Base-by-base conservation (phyloP, 495 filamentous ascomycete genomes). In the Jackrogersella multiformis region DNA sequence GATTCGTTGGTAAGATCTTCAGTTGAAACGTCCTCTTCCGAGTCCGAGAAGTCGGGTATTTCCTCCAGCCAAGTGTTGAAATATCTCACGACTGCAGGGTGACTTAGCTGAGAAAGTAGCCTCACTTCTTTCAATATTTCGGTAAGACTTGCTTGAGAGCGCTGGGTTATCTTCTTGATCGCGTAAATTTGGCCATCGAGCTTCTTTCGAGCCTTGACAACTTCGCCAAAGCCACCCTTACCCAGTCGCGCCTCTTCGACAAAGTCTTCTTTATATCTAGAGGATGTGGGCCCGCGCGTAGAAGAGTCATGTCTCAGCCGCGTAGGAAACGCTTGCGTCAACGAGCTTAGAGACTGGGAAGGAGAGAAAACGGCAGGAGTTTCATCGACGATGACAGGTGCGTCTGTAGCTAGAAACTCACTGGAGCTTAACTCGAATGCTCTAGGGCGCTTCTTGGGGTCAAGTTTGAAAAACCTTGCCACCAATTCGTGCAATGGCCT, bases 41-140 rank as follows among this genome's bases (percentile, higher is more conserved):
- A 82, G 12, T 84, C 81, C 5, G 80, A 75, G 21, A 81, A 77
- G 57, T 93, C 85, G 53, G 71, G 62, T 34, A 81, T 64, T 64
- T 94, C 89, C 73, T 99, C 95, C 3, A 93, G 82, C 95, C 95
- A 98, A 1, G 96, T 93, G 20, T 93, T 92, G 74, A 92, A 97
- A 72, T 98, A 99, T 18, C 96, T 86, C 32, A 99, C 95, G 15
- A 99, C 95, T 68, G 95, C 92, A 3, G 94, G 93, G 80, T 99
- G 93, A 77, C 96, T 98, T 66, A 99, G 83, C 53, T 90, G 86
- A 13, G 95, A 97, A 7, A 99, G 83, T 20, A 98, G 78, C 74
- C 93, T 90, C 45, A 96, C 93, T 77, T 99, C 95, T 32, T 92
- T 96, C 24, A 98, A 79, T 21, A 97, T 92, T 67, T 94, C 90